Percentiles rank a stretch among this genome's conserved stretches.
Conservation (phyloP, 2,329 filamentous ascomycete species). For the Penicillium sp. region DNA sequence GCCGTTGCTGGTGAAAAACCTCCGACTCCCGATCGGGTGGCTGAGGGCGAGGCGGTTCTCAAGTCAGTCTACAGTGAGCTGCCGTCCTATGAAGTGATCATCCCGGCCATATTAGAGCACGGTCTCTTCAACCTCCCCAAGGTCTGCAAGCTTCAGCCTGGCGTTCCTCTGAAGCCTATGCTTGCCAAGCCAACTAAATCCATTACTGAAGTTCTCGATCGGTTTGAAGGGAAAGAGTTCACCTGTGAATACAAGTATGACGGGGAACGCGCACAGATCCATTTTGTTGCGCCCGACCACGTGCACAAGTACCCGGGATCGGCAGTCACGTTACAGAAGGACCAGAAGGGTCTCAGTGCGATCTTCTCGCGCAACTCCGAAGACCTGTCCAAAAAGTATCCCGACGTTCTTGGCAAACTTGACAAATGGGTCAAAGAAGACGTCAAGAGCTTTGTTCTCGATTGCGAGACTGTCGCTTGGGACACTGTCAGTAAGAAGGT, state of each 20-base stretch:
- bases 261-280: constrained; percentile 95
- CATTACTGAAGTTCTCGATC: constrained; percentile 93
- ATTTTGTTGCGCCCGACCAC: constrained; percentile 83
- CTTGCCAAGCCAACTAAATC: constrained; percentile 97
- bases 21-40: constrained; percentile 69
- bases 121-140: constrained; percentile 78
- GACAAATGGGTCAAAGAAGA: constrained; percentile 82
- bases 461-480: constrained; percentile 97
- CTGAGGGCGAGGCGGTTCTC: constrained; percentile 74
- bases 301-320: constrained; percentile 62
- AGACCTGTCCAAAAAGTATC: constrained; percentile 95
- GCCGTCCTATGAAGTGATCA: constrained; percentile 89
- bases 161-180: constrained; percentile 96
- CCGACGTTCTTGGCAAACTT: constrained; percentile 85
- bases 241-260: constrained; percentile 99
- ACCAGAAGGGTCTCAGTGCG: constrained; percentile 67
- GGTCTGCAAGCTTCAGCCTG: constrained; percentile 84
- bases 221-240: constrained; percentile 91
- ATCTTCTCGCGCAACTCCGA: constrained; percentile 98
- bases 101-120: constrained; percentile 80
- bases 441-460: constrained; percentile 93
- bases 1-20: constrained; percentile 60
- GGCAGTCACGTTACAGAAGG: constrained; percentile 58
- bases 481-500: constrained; percentile 93
- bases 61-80: constrained; percentile 93